phyloP scores from a whole-genome alignment of 805 yeast species.

The Candida ipomoeae region DNA sequence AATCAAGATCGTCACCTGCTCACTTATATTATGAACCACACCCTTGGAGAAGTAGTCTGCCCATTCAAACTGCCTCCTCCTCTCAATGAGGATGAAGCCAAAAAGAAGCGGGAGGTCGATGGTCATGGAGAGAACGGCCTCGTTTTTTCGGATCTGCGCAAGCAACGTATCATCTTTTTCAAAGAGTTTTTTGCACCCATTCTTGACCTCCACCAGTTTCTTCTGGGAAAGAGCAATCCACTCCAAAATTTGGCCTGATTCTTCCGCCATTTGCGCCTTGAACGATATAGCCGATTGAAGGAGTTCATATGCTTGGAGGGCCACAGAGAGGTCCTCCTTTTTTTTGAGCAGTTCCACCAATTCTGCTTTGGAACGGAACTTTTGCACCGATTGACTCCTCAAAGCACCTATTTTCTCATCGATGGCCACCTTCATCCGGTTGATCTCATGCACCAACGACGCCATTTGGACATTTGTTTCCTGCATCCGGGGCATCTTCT shows the following conservation, averaged over 20 bases:
- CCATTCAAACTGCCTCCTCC: slow-evolving; percentile 58
- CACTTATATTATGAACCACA: slow-evolving; percentile 44
- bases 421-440: slow-evolving; percentile 32
- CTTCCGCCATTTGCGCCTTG: slow-evolving; percentile 20
- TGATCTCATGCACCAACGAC: slow-evolving; percentile 32
- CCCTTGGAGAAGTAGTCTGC: slow-evolving; percentile 38
- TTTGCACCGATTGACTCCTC: slow-evolving; percentile 33
- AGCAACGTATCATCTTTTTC: neutral
- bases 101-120: slow-evolving; percentile 68
- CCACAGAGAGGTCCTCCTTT: neutral
- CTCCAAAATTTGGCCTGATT: slow-evolving; percentile 25
- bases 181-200: slow-evolving; percentile 22
- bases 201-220: slow-evolving; percentile 32
- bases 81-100: slow-evolving; percentile 65
- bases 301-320: slow-evolving; percentile 24
- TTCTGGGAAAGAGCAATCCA: slow-evolving; percentile 35
- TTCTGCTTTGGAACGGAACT: slow-evolving; percentile 12
- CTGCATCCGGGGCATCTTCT: slow-evolving; percentile 29
- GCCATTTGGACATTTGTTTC: slow-evolving; percentile 30
- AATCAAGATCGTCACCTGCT: slow-evolving; percentile 52
- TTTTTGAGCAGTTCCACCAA: neutral
- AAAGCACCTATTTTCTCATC: slow-evolving; percentile 40
- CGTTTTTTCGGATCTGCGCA: slow-evolving; percentile 25
- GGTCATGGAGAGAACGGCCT: slow-evolving; percentile 41
- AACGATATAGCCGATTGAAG: slow-evolving; percentile 33